Evolutionary conservation across 1,139 yeast species (phyloP).

Genomic region (Candida tunisiensis): DNA sequence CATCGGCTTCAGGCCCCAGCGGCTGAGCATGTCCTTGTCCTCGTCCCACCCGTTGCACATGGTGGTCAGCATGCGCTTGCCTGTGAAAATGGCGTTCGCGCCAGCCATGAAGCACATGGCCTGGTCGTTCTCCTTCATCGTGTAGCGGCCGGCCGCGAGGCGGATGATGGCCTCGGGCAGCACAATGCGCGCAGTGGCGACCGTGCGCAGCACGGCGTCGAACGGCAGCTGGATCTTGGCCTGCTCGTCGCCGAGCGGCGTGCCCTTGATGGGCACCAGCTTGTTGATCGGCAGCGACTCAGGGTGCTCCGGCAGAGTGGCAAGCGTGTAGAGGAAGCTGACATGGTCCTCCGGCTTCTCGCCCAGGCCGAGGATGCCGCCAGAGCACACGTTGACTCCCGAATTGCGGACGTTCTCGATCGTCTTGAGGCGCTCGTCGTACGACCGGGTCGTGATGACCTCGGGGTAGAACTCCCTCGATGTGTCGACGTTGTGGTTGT

Average conservation of each 20-base stretch:
- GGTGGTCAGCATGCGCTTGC: constrained; percentile 68
- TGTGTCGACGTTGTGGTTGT: constrained; percentile 69
- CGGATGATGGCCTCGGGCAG: constrained; percentile 63
- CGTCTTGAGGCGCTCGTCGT: constrained; percentile 54
- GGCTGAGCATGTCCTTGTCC: constrained; percentile 45
- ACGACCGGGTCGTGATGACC: constrained; percentile 51
- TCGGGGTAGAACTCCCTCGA: constrained; percentile 63
- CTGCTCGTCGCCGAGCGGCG: constrained; percentile 48
- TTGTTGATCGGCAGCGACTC: constrained; percentile 72
- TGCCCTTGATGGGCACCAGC: constrained; percentile 64
- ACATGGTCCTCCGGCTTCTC: constrained; percentile 59
- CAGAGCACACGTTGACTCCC: constrained; percentile 61
- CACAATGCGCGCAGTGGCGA: constrained; percentile 58
- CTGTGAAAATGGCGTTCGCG: constrained; percentile 67
- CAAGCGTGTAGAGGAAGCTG: constrained; percentile 47
- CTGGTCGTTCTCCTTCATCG: constrained; percentile 68
- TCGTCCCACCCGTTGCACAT: constrained; percentile 81
- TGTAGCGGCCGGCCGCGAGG: constrained; percentile 67
- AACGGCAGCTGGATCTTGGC: constrained; percentile 30
- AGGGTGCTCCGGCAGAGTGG: constrained; percentile 55
- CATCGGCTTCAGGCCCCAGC: constrained; percentile 66
- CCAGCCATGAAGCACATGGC: constrained; percentile 65
- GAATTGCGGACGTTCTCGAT: constrained; percentile 46
- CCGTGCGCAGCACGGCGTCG: constrained; percentile 48
- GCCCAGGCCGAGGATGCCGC: constrained; percentile 68